Evolutionary conservation across 306 rosid genomes (phyloP), one percentile per base, ranked within the genome.

Genomic region (Quercus glauca): DNA sequence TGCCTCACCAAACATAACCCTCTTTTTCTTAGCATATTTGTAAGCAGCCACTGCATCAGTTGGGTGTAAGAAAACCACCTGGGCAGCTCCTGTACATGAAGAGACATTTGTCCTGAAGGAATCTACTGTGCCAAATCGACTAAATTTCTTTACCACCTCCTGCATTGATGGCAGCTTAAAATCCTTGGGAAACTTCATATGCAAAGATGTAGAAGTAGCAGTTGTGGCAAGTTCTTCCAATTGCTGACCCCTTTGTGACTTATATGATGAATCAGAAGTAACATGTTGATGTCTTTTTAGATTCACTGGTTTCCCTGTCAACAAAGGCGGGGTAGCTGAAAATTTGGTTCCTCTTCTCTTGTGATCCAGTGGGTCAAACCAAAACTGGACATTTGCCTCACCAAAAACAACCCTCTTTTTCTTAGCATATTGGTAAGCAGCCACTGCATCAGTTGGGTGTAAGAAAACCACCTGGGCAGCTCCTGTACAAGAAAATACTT

Each of bases 121-220:
- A 85, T 85, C 86, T 43, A 87, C 33, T 14, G 75, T 26, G 64
- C 88, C 88, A 85, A 87, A 85, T 58, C 60, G 75, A 52, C 83
- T 74, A 43, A 87, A 84, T 68, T 74, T 85, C 78, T 82, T 67
- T 74, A 87, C 74, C 43, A 87, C 52, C 59, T 74, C 59, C 56
- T 18, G 51, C 70, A 79, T 82, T 1, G 88, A 77, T 20, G 90
- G 88, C 57, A 87, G 53, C 67, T 82, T 57, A 71, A 79, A 74
- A 71, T 74, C 55, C 77, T 58, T 84, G 11, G 88, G 88, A 37
- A 87, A 87, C 80, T 84, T 82, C 69, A 87, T 79, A 79, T 55
- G 10, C 69, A 87, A 26, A 56, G 63, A 61, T 69, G 56, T 77
- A 76, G 25, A 55, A 79, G 57, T 28, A 56, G 68, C 26, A 67